Evolutionary conservation across 805 yeast species (phyloP).

Genomic region (Debaryomyces tyrocola): DNA sequence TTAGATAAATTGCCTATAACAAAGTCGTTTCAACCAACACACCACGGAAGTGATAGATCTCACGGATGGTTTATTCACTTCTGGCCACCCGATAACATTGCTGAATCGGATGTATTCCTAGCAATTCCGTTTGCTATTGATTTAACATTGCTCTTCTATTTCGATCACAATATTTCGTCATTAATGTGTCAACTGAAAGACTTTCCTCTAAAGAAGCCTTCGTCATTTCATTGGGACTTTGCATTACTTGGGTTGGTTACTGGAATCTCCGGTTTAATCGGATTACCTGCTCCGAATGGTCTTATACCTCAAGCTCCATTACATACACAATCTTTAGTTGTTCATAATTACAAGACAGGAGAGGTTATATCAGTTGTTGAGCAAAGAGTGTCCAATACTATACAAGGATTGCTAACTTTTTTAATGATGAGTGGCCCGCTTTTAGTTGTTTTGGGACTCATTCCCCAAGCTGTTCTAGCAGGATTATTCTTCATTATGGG

Average conservation of each 20-base stretch:
- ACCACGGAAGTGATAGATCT: slow-evolving; percentile 31
- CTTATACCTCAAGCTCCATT: slow-evolving; percentile 96
- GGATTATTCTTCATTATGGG: slow-evolving; percentile 96
- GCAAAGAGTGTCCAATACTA: slow-evolving; percentile 81
- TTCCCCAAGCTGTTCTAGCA: slow-evolving; percentile 91
- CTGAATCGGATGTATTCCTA: slow-evolving; percentile 75
- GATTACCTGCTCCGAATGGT: slow-evolving; percentile 96
- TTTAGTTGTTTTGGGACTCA: slow-evolving; percentile 71
- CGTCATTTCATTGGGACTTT: slow-evolving; percentile 92
- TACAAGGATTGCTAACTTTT: slow-evolving; percentile 80
- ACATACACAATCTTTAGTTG: slow-evolving; percentile 77
- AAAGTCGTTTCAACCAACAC: slow-evolving; percentile 74
- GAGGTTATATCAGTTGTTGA: slow-evolving; percentile 67
- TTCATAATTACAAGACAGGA: slow-evolving; percentile 43
- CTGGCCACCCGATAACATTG: slow-evolving; percentile 57
- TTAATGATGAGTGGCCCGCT: slow-evolving; percentile 91
- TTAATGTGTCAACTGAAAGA: slow-evolving; percentile 86
- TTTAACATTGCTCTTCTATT: slow-evolving; percentile 81
- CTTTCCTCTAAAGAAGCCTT: slow-evolving; percentile 80
- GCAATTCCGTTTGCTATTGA: slow-evolving; percentile 93
- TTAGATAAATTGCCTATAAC: slow-evolving; percentile 69
- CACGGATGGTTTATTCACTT: slow-evolving; percentile 79
- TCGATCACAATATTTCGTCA: slow-evolving; percentile 94
- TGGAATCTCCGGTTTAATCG: slow-evolving; percentile 81
- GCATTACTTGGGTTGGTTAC: slow-evolving; percentile 82